Percentiles rank a stretch among this genome's conserved stretches.
These are phyloP conservation scores for Talaromyces sp. DNA, from an alignment of 2,329 filamentous ascomycete genomes.

Conservation along the genomic window DNA sequence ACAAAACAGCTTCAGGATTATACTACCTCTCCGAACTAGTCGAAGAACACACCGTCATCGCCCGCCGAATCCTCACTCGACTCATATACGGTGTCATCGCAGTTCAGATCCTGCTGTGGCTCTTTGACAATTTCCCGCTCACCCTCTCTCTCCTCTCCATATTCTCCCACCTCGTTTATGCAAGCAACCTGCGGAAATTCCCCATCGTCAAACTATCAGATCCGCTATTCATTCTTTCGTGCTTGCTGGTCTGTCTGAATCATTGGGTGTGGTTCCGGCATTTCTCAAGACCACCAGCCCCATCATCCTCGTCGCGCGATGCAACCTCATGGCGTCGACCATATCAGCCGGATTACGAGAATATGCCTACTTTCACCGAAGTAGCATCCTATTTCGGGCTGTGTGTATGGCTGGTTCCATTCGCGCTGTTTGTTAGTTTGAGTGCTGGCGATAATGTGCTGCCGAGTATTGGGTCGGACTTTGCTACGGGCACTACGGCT, in stretches of 20 bases:
- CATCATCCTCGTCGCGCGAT: conserved; percentile 22
- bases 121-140: conserved; percentile 84
- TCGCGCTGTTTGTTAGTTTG: conserved; percentile 89
- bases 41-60: conserved; percentile 92
- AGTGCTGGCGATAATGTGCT: conserved; percentile 94
- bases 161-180: conserved; percentile 77
- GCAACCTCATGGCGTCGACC: conserved; percentile 38
- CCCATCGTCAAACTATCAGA: conserved; percentile 81
- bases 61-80: conserved; percentile 79
- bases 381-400: conserved; percentile 95
- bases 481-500: conserved; percentile 55
- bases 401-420: conserved; percentile 95
- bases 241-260: conserved; percentile 79
- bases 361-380: conserved; percentile 80
- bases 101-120: conserved; percentile 69
- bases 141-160: conserved; percentile 72
- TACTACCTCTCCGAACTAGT: conserved; percentile 98
- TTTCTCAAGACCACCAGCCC: conserved; percentile 66
- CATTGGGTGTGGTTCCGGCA: conserved; percentile 96
- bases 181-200: conserved; percentile 77
- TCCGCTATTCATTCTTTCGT: conserved; percentile 81
- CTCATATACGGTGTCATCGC: conserved; percentile 81
- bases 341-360: conserved; percentile 44
- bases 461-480: conserved; percentile 83
- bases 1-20: conserved; percentile 74